A percentile compares a stretch with the other conserved stretches of the same genome.
Evolutionary conservation across 306 rosid genomes (phyloP).

Genomic region (Prunus mongolica): DNA sequence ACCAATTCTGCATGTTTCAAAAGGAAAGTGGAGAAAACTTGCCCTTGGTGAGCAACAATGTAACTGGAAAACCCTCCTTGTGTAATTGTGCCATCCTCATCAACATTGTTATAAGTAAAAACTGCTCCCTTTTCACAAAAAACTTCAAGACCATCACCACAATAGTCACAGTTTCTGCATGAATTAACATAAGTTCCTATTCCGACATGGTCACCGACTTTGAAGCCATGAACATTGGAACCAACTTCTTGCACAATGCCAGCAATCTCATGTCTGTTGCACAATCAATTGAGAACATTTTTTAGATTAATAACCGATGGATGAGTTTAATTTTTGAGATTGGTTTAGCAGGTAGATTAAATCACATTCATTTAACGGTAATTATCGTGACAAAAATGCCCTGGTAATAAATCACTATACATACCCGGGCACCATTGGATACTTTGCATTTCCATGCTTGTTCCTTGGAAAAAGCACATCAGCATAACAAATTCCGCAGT

Average conservation of each 20-base stretch:
- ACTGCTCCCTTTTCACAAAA: conserved; percentile 45
- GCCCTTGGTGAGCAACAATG: conserved; percentile 69
- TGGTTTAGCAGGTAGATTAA: no score
- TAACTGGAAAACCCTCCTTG: conserved; percentile 72
- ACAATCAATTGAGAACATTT: not conserved
- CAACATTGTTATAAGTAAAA: conserved; percentile 43
- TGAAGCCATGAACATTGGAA: conserved; percentile 45
- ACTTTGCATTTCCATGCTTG: conserved; percentile 39
- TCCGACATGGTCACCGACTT: conserved; percentile 75
- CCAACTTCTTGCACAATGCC: conserved; percentile 74
- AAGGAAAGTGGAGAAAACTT: not conserved
- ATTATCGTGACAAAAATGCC: no score
- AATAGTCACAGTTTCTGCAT: conserved; percentile 69
- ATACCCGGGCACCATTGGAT: conserved; percentile 80
- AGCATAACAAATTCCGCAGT: conserved; percentile 76
- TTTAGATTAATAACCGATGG: no score
- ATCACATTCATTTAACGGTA: no score
- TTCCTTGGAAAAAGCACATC: conserved; percentile 60
- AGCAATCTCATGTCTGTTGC: conserved; percentile 71
- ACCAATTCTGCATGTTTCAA: no score
- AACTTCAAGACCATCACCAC: conserved; percentile 46
- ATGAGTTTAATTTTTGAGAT: no score
- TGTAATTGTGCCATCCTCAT: conserved; percentile 65
- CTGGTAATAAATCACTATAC: conserved; percentile 11
- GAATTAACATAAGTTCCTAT: conserved; percentile 70